Conservation (phyloP, 1,284 basidiomycete genomes). For the Apiotrichum montevideense region DNA sequence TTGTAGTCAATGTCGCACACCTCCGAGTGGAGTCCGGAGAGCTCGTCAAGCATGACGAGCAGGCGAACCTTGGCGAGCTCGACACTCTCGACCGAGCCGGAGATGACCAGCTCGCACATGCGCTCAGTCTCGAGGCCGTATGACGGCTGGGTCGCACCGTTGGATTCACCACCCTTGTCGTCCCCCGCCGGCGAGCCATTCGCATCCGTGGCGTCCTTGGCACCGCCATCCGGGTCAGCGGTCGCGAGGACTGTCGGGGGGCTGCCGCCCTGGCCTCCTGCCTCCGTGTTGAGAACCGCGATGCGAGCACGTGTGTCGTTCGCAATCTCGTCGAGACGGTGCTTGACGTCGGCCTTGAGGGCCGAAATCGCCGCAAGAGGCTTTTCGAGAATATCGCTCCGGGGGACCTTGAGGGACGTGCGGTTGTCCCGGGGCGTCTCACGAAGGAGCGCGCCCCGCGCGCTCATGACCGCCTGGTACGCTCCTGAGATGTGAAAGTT, state of each 20-base stretch:
- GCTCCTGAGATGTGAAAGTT: slow-evolving; percentile 87
- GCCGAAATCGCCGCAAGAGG: slow-evolving; percentile 60
- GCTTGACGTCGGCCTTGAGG: slow-evolving; percentile 79
- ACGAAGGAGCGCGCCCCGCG: slow-evolving; percentile 79
- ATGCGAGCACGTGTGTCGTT: slow-evolving; percentile 81
- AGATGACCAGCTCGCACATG: slow-evolving; percentile 84
- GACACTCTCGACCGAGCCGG: slow-evolving; percentile 77
- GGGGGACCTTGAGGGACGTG: slow-evolving; percentile 77
- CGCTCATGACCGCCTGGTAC: slow-evolving; percentile 87
- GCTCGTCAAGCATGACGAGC: slow-evolving; percentile 88
- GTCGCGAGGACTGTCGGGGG: slow-evolving; percentile 33
- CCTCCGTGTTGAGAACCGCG: slow-evolving; percentile 57
- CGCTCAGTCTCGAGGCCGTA: slow-evolving; percentile 86
- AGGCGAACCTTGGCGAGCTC: slow-evolving; percentile 84
- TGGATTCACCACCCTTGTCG: neutral
- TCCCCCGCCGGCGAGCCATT: slow-evolving; percentile 4
- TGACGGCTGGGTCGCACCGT: slow-evolving; percentile 10
- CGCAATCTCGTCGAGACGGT: slow-evolving; percentile 85
- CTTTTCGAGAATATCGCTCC: slow-evolving; percentile 85
- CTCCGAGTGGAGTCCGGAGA: slow-evolving; percentile 86
- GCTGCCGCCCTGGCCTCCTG: slow-evolving; percentile 5
- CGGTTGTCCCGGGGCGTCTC: slow-evolving; percentile 83
- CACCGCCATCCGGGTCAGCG: slow-evolving; percentile 16
- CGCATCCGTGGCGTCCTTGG: slow-evolving; percentile 8
- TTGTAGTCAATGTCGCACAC: slow-evolving; percentile 92